These are phyloP conservation scores for Amorphotheca resinae DNA, from an alignment of 495 filamentous ascomycete genomes.

Conservation along the genomic window DNA sequence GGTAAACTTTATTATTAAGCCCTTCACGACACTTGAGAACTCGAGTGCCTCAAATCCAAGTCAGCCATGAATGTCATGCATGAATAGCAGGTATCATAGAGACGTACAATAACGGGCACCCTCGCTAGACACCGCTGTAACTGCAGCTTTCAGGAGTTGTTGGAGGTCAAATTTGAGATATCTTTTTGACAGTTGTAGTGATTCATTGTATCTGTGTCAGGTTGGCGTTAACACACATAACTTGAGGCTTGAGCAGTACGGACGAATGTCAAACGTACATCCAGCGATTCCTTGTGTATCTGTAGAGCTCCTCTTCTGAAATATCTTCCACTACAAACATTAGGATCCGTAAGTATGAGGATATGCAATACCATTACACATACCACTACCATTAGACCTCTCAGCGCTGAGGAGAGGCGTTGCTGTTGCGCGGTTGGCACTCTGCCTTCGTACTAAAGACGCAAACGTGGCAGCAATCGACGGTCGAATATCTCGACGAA, in stretches of 20 bases:
- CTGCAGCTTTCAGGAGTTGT: conserved; percentile 23
- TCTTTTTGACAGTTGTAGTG: conserved; percentile 23
- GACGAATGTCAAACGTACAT: conserved; percentile 21
- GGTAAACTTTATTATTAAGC: conserved; percentile 25
- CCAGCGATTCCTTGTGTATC: conserved; percentile 28
- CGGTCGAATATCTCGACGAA: conserved; percentile 5
- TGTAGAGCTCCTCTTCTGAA: conserved; percentile 21
- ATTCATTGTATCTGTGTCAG: conserved; percentile 25
- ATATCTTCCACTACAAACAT: conserved; percentile 8
- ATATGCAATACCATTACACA: neutral
- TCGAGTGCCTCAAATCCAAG: conserved; percentile 20
- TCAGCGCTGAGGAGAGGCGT: conserved; percentile 5
- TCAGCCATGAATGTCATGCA: conserved; percentile 5
- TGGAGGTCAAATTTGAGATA: conserved; percentile 29
- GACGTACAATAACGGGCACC: conserved; percentile 26
- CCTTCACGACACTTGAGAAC: conserved; percentile 27
- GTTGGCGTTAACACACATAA: conserved; percentile 9
- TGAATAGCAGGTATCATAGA: conserved; percentile 1
- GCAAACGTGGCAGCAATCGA: neutral
- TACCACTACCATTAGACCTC: conserved; percentile 6
- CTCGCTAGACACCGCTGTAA: conserved; percentile 18
- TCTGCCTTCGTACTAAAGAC: neutral
- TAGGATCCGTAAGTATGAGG: neutral
- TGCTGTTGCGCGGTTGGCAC: conserved; percentile 1
- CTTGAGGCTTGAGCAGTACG: too few species aligned